Evolutionary conservation across 257 asterid species (phyloP).

Genomic region (Verbena officinalis): DNA sequence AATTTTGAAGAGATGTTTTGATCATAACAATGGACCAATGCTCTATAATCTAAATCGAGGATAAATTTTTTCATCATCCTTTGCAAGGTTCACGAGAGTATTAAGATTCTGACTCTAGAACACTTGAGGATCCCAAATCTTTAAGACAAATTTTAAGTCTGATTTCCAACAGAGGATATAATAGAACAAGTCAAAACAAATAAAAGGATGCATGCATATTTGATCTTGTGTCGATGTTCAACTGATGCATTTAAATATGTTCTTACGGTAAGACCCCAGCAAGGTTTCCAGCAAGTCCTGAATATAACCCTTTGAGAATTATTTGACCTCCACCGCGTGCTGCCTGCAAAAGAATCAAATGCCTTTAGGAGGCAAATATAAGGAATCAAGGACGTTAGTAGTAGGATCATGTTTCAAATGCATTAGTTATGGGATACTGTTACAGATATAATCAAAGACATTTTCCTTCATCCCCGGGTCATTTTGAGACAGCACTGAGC

Average conservation of each 20-base stretch:
- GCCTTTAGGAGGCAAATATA: constrained; percentile 24
- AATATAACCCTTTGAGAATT: constrained; percentile 83
- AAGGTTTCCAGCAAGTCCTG: constrained; percentile 95
- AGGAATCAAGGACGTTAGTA: constrained; percentile 8
- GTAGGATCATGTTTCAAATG: constrained; percentile 9
- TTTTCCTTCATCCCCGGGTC: constrained; percentile 19
- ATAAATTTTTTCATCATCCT: neutral
- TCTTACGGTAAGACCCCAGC: constrained; percentile 98
- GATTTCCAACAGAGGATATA: neutral
- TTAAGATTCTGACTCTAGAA: neutral
- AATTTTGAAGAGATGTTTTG: neutral
- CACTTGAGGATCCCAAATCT: constrained; percentile 20
- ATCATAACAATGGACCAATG: neutral
- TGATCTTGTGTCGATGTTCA: constrained; percentile 8
- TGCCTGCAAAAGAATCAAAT: constrained; percentile 55
- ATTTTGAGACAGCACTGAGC: constrained; percentile 21
- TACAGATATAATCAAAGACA: constrained; percentile 14
- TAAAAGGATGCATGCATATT: constrained; percentile 1
- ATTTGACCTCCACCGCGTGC: constrained; percentile 92
- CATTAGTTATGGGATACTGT: neutral
- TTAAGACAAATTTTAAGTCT: neutral
- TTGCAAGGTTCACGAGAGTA: neutral
- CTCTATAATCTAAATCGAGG: neutral
- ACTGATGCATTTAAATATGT: constrained; percentile 24
- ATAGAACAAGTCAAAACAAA: neutral